Percentiles rank a stretch among this genome's conserved stretches.
Evolutionary conservation across 768 basidiomycete genomes (phyloP).

Genomic region (Tulasnella sp.): DNA sequence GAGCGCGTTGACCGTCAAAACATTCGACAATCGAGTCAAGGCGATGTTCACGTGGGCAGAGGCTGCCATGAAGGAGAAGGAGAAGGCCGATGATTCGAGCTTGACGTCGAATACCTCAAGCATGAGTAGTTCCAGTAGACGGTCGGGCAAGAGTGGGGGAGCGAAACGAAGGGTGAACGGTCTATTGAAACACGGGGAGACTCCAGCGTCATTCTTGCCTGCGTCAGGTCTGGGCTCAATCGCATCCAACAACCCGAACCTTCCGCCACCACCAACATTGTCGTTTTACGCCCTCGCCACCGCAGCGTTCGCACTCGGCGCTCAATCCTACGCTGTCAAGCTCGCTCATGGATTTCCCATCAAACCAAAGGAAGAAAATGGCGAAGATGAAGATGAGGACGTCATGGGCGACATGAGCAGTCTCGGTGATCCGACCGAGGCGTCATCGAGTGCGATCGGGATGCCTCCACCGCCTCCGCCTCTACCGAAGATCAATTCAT

Average conservation of each 20-base stretch:
- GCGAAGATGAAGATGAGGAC: conserved; percentile 18
- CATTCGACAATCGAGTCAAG: neutral
- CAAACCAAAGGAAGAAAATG: too few relatives aligned
- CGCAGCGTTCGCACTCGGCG: conserved; percentile 50
- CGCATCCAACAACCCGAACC: too few relatives aligned
- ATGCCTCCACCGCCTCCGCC: conserved; percentile 5
- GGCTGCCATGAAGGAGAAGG: neutral
- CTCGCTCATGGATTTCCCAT: conserved; percentile 18
- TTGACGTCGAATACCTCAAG: too few relatives aligned
- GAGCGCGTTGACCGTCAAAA: neutral
- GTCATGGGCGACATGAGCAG: conserved; percentile 24
- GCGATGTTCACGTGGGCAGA: conserved; percentile 7
- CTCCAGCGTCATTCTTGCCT: too few relatives aligned
- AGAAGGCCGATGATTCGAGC: neutral
- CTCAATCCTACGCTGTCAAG: conserved; percentile 20
- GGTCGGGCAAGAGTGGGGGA: too few relatives aligned
- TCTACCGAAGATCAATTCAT: neutral
- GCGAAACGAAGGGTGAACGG: too few relatives aligned
- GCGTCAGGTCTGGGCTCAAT: too few relatives aligned
- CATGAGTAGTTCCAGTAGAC: too few relatives aligned
- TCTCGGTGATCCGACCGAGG: neutral
- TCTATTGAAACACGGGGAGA: too few relatives aligned
- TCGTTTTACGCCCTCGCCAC: conserved; percentile 51
- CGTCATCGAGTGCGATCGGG: neutral
- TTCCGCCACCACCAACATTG: conserved; percentile 26